phyloP scores from a whole-genome alignment of 495 filamentous ascomycete genomes.

The Neurospora sublineolata region DNA sequence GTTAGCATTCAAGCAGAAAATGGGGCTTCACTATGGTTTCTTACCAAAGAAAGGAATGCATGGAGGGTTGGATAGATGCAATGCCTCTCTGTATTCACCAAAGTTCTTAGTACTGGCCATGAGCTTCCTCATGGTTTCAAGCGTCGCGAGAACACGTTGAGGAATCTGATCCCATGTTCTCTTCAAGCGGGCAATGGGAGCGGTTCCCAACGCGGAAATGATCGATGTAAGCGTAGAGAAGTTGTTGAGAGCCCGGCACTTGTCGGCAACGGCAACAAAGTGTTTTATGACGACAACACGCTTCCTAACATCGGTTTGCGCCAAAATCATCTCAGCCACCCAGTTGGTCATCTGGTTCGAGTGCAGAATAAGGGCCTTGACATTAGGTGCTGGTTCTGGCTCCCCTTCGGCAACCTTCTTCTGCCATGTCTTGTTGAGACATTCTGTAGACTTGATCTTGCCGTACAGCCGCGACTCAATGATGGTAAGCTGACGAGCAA shows the following conservation, averaged over 20 bases:
- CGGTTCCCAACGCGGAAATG: conserved; percentile 86
- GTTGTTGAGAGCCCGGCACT: conserved; percentile 90
- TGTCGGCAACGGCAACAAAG: conserved; percentile 94
- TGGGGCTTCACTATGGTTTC: conserved; percentile 12
- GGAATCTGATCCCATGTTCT: conserved; percentile 94
- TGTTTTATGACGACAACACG: conserved; percentile 96
- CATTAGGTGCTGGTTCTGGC: conserved; percentile 82
- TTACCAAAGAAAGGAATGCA: conserved; percentile 98
- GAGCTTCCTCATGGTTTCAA: conserved; percentile 84
- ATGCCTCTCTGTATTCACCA: conserved; percentile 83
- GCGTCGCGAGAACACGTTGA: conserved; percentile 59
- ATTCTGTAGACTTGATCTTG: conserved; percentile 91
- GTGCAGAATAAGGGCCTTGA: conserved; percentile 91
- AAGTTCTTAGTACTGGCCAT: conserved; percentile 99
- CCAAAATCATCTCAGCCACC: conserved; percentile 99
- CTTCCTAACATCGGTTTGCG: conserved; percentile 85
- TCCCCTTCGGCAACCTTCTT: conserved; percentile 78
- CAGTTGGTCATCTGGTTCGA: conserved; percentile 98
- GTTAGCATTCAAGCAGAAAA: conserved; percentile 2
- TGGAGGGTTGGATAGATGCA: conserved; percentile 86
- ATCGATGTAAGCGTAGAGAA: conserved; percentile 98
- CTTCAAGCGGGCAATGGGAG: conserved; percentile 85
- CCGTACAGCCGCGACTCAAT: conserved; percentile 91
- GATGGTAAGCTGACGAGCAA: conserved; percentile 91
- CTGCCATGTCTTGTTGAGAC: conserved; percentile 96